These are phyloP conservation scores for Phialophora tarda DNA, from an alignment of 2,329 filamentous ascomycete genomes.

Conservation along the genomic window DNA sequence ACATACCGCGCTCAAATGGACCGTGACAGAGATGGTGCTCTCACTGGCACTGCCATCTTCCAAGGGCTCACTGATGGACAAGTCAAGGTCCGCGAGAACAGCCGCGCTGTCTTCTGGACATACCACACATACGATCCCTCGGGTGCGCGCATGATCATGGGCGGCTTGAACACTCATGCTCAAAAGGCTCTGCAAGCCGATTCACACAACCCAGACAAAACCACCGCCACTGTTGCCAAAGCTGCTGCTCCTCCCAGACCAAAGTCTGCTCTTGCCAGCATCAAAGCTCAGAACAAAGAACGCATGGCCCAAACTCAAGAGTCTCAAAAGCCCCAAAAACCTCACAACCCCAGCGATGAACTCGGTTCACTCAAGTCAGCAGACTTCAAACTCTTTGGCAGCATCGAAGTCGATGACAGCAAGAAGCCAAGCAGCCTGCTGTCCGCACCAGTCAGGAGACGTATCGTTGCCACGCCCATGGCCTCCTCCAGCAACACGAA, in stretches of 20 bases:
- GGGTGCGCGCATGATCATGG: conserved; percentile 81
- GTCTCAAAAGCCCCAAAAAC: neutral
- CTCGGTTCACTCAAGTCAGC: conserved; percentile 25
- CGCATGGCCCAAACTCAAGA: conserved; percentile 18
- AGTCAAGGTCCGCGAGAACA: conserved; percentile 84
- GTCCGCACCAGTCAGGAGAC: conserved; percentile 40
- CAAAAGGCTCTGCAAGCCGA: conserved; percentile 83
- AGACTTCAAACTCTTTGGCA: conserved; percentile 31
- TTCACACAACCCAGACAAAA: conserved; percentile 67
- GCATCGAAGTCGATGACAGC: conserved; percentile 24
- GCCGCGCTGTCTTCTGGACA: conserved; percentile 83
- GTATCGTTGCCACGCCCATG: conserved; percentile 39
- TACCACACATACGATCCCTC: conserved; percentile 79
- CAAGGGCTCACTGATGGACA: conserved; percentile 90
- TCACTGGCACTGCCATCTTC: conserved; percentile 85
- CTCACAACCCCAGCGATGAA: conserved; percentile 22
- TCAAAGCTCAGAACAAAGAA: conserved; percentile 37
- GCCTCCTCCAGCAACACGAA: conserved; percentile 4
- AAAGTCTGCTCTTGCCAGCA: conserved; percentile 36
- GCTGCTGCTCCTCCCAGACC: conserved; percentile 26
- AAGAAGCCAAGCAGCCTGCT: conserved; percentile 31
- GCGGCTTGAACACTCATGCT: conserved; percentile 75
- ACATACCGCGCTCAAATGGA: conserved; percentile 82
- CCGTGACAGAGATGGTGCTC: conserved; percentile 79
- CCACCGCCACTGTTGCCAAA: conserved; percentile 27